Evolutionary conservation across 1,284 basidiomycete genomes (phyloP).

Genomic region (Leccinum griseonigrum): DNA sequence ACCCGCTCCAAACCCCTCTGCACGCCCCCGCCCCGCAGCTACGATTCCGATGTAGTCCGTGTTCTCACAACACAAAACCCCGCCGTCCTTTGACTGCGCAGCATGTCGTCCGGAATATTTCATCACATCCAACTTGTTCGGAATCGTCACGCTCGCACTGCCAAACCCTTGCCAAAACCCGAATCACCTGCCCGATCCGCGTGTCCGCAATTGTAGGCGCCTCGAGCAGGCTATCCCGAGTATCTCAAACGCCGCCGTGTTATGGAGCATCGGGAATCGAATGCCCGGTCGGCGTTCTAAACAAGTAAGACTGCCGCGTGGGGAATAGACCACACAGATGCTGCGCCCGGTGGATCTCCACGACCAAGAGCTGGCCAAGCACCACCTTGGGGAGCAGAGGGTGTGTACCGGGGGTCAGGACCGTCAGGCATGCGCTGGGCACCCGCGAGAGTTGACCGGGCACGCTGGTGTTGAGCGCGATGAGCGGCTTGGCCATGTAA

Average conservation of each 20-base stretch:
- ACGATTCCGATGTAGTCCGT: slow-evolving; percentile 91
- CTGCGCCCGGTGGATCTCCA: slow-evolving; percentile 80
- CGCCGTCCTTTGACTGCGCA: slow-evolving; percentile 52
- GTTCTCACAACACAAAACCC: slow-evolving; percentile 80
- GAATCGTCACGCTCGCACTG: slow-evolving; percentile 95
- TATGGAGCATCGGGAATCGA: slow-evolving; percentile 94
- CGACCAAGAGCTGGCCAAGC: slow-evolving; percentile 89
- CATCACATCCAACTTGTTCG: slow-evolving; percentile 88
- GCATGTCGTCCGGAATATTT: slow-evolving; percentile 74
- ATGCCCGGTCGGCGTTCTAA: slow-evolving; percentile 86
- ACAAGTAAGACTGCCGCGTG: slow-evolving; percentile 75
- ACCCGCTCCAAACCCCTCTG: not conserved
- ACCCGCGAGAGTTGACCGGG: slow-evolving; percentile 90
- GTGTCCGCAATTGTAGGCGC: slow-evolving; percentile 48
- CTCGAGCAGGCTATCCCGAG: slow-evolving; percentile 83
- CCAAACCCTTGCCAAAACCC: slow-evolving; percentile 66
- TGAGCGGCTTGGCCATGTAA: slow-evolving; percentile 68
- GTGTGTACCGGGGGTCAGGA: slow-evolving; percentile 81
- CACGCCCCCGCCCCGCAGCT: slow-evolving; percentile 48
- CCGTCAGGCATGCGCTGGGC: slow-evolving; percentile 71
- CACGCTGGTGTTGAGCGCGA: slow-evolving; percentile 93
- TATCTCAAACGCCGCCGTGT: slow-evolving; percentile 78
- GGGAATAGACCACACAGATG: slow-evolving; percentile 80
- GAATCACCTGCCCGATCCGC: slow-evolving; percentile 60
- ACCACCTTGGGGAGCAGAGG: slow-evolving; percentile 84